Evolutionary conservation across 106 monocot species (phyloP).

Genomic region (Dioscorea dumetorum): DNA sequence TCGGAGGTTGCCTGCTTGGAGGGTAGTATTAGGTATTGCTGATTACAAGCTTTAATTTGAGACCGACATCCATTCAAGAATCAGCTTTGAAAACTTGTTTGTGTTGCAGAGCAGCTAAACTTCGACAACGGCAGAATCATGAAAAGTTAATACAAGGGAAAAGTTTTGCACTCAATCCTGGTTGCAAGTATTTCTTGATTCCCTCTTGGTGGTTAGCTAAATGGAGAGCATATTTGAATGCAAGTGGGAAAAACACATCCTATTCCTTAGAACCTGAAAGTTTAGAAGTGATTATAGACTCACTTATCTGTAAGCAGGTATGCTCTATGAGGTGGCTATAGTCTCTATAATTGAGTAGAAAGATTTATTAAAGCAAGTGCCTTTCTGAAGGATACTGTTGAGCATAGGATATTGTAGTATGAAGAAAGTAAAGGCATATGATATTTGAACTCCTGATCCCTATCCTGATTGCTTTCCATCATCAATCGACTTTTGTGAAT

Average conservation of each 20-base stretch:
- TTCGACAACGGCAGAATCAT: constrained; percentile 79
- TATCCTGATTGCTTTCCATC: no score
- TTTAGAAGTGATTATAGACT: constrained; percentile 53
- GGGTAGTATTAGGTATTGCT: constrained; percentile 57
- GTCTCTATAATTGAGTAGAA: no score
- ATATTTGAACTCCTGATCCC: no score
- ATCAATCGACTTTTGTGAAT: no score
- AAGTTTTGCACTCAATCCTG: constrained; percentile 54
- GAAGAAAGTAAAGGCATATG: no score
- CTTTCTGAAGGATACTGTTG: not conserved
- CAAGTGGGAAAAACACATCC: constrained; percentile 71
- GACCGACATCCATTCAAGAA: not conserved
- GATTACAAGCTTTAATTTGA: constrained; percentile 2
- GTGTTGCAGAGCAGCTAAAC: constrained; percentile 67
- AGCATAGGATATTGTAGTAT: no score
- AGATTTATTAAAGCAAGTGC: not conserved
- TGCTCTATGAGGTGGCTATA: not conserved
- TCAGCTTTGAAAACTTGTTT: no score
- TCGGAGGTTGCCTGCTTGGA: constrained; percentile 70
- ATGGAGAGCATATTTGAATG: constrained; percentile 79
- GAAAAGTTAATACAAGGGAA: constrained; percentile 81
- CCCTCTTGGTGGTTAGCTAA: constrained; percentile 84
- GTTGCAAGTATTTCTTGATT: constrained; percentile 68
- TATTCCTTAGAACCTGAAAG: constrained; percentile 58
- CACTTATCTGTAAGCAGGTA: constrained; percentile 84